Evolutionary conservation across 2,329 filamentous ascomycete species (phyloP).

Genomic region (Stagonosporopsis cucurbitacearum): DNA sequence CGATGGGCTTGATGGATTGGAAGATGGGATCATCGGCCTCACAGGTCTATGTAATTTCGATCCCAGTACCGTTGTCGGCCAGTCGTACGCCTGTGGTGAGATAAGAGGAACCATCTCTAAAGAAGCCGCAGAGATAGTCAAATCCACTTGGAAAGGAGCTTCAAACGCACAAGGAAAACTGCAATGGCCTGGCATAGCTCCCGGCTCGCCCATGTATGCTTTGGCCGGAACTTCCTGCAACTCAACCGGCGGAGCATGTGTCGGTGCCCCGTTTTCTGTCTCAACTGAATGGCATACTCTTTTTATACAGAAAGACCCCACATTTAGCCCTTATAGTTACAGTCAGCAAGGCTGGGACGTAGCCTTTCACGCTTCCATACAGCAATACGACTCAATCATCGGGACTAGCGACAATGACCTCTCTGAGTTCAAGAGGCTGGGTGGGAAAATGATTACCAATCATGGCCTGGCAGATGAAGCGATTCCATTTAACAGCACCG

Average conservation of each 20-base stretch:
- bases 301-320: constrained; percentile 24
- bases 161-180: constrained; percentile 14
- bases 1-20: constrained; percentile 29
- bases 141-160: constrained; percentile 22
- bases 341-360: constrained; percentile 3
- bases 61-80: constrained; percentile 14
- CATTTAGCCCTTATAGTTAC: constrained; percentile 6
- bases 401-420: constrained; percentile 26
- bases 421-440: constrained; percentile 23
- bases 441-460: constrained; percentile 33
- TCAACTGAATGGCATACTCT: constrained; percentile 18
- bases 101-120: constrained; percentile 1
- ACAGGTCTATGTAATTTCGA: constrained; percentile 32
- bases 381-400: constrained; percentile 25
- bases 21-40: constrained; percentile 30
- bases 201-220: background rate
- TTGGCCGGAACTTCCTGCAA: constrained; percentile 15
- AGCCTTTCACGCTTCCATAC: constrained; percentile 12
- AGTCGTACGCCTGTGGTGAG: constrained; percentile 4
- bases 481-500: constrained; percentile 17
- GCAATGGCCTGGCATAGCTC: constrained; percentile 2
- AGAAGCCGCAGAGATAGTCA: constrained; percentile 7
- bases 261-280: background rate
- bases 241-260: constrained; percentile 16
- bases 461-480: constrained; percentile 29